Conservation (phyloP, 768 basidiomycete genomes). For the Rhizopogon sp. region DNA sequence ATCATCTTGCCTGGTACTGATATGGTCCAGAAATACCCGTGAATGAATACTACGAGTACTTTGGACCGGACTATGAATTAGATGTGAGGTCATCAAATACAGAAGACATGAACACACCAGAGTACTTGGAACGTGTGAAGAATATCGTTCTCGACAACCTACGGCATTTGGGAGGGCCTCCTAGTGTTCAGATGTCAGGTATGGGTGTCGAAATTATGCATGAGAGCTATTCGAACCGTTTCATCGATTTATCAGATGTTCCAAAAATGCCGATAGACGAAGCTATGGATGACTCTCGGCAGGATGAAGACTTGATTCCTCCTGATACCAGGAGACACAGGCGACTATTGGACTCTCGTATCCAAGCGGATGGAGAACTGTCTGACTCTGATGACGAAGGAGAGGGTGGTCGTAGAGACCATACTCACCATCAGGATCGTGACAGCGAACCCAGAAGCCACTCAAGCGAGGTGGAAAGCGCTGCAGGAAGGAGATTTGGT, state of each 20-base stretch:
- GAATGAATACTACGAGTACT: slow-evolving; percentile 99
- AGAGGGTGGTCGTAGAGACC: slow-evolving; percentile 76
- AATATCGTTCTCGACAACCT: slow-evolving; percentile 90
- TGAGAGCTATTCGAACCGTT: neutral
- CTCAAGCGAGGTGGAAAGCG: slow-evolving; percentile 39
- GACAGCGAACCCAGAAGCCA: slow-evolving; percentile 38
- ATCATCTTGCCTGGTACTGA: slow-evolving; percentile 5
- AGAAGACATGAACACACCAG: slow-evolving; percentile 89
- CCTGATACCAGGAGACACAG: slow-evolving; percentile 73
- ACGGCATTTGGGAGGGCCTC: slow-evolving; percentile 80
- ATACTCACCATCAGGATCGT: slow-evolving; percentile 50
- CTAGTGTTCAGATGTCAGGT: slow-evolving; percentile 91
- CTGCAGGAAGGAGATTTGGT: slow-evolving; percentile 50
- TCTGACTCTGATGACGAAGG: slow-evolving; percentile 99
- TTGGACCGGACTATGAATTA: slow-evolving; percentile 94
- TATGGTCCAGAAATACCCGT: slow-evolving; percentile 82
- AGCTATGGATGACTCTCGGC: slow-evolving; percentile 71
- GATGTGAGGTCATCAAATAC: slow-evolving; percentile 94
- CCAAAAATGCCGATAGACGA: slow-evolving; percentile 83
- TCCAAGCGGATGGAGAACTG: slow-evolving; percentile 83
- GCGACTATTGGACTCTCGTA: slow-evolving; percentile 71
- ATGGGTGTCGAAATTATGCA: slow-evolving; percentile 13
- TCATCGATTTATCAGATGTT: slow-evolving; percentile 49
- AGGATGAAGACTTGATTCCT: slow-evolving; percentile 79
- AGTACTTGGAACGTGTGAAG: slow-evolving; percentile 91